Evolutionary conservation across 352 stramenopile species (phyloP), one percentile per base, ranked within the genome.

Genomic region (Globisporangium sylvaticum): DNA sequence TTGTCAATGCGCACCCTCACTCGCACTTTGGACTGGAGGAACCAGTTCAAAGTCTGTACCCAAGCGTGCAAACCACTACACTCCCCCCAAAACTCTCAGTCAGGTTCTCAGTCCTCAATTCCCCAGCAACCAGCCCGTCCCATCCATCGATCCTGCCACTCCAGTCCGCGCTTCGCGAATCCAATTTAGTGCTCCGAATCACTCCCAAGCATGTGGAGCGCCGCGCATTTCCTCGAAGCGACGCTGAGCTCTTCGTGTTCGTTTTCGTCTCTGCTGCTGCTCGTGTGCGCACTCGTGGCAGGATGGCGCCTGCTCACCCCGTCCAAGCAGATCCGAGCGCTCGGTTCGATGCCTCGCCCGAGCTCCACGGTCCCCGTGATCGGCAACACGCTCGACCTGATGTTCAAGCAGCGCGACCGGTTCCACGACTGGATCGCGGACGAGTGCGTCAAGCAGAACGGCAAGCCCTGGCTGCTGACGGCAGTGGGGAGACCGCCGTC

Each of bases 371-470:
- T 88, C 5, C 79, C 81, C 0, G 25, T 86, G 29, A 27, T 89
- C 1, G 76, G 79, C 53, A 85, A 84, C 63, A 86, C 76, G 29
- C 50, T 84, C n/a, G 69, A 87, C 62, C 55, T 88, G 62, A 78
- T 82, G 74, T 73, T 73, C 58, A 70, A 56, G 9, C 77, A 91
- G 25, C 74, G 67, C 20, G 48, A 72, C 3, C 75, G 79, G 15
- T 72, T 89, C 46, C 77, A 90, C 57, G 79, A 91, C 67, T 91
- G 80, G 80, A 76, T 88, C 52, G 46, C 70, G 0, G 77, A 87
- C 3, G 65, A 91, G 62, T 84, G 82, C 48, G 65, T 69, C 25
- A 71, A 68, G 2, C 70, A 77, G 27, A 65, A 74, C 22, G 79
- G 80, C 42, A 75, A 76, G 64, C 73, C 78, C 15, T 90, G 75